phyloP scores from a whole-genome alignment of 2,329 filamentous ascomycete genomes.

The Neonectria faginata region DNA sequence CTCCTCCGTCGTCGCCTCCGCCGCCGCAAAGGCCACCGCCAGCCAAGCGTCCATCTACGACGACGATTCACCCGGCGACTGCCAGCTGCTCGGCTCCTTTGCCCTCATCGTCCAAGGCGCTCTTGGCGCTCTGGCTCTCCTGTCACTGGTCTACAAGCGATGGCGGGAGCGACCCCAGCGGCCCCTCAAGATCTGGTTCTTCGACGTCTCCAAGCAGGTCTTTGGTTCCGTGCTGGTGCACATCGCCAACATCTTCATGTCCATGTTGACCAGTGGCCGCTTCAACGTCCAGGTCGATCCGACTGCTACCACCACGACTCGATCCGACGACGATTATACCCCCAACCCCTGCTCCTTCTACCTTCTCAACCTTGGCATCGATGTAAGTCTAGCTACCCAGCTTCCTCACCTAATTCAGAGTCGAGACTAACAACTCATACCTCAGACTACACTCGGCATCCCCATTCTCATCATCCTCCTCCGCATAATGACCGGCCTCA shows the following conservation, averaged over 20 bases:
- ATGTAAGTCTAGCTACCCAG: slow-evolving; percentile 71
- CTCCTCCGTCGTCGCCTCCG: slow-evolving; percentile 46
- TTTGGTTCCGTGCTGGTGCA: slow-evolving; percentile 93
- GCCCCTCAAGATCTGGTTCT: slow-evolving; percentile 96
- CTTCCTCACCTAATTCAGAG: background rate
- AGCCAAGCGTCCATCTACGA: slow-evolving; percentile 44
- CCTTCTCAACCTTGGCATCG: slow-evolving; percentile 91
- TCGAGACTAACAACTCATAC: slow-evolving; percentile 23
- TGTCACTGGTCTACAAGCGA: slow-evolving; percentile 92
- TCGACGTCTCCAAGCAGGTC: slow-evolving; percentile 97
- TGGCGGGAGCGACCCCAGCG: slow-evolving; percentile 92
- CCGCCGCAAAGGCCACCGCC: slow-evolving; percentile 45
- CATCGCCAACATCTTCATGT: slow-evolving; percentile 94
- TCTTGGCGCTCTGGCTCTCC: slow-evolving; percentile 83
- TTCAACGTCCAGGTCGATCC: slow-evolving; percentile 74
- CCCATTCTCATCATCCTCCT: slow-evolving; percentile 93
- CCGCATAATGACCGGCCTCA: slow-evolving; percentile 77
- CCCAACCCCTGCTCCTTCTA: slow-evolving; percentile 99
- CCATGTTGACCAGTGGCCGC: slow-evolving; percentile 90
- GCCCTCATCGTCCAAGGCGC: slow-evolving; percentile 90
- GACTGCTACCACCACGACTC: slow-evolving; percentile 54
- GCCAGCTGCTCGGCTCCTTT: slow-evolving; percentile 88
- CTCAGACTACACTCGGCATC: slow-evolving; percentile 92
- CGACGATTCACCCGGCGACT: slow-evolving; percentile 75
- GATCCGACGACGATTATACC: slow-evolving; percentile 67